Evolutionary conservation across 1,139 yeast genomes (phyloP), one percentile per base, ranked within the genome.

Genomic region (Candida pseudoviswanathii): DNA sequence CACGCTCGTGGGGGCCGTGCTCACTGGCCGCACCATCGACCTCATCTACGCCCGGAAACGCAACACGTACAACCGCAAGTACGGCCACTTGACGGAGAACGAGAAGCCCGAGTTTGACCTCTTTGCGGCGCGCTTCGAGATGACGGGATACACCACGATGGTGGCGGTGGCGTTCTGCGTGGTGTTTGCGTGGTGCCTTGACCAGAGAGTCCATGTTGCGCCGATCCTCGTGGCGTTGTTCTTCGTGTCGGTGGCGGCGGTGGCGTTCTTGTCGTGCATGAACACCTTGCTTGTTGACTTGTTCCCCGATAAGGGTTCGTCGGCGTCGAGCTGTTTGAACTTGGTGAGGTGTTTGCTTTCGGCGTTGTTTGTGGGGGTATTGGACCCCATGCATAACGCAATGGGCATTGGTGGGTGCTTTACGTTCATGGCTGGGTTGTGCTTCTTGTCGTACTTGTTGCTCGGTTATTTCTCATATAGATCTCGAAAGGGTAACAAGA

Each of bases 171-270:
- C 63, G 3, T 75, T 81, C 0, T 64, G 78, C 3, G 54, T 83
- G 1, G 65, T 81, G 0, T 88, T 80, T 67, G 96, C 94, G 1
- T 89, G 96, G 96, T 78, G 88, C 45, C 57, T 88, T 4, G 71
- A 80, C 41, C 61, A 73, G 26, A 63, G 71, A 9, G 78, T 77
- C 0, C 74, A 74, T 41, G 66, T 85, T 34, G 80, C 85, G 0
- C 81, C 81, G 0, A 80, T 89, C 1, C 62, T 88, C 7, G 69
- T 87, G 1, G 72, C 79, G 45, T 71, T 84, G 6, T 84, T 80
- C 44, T 55, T 81, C 36, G 72, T 82, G 0, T 80, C 91, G 0
- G 45, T 52, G 30, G 21, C 53, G 32, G 61, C 61, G 1, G 64
- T 65, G 5, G 55, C 61, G 24, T 59, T 62, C 36, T 54, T 68